These are phyloP conservation scores for Populus trichocarpa DNA, from an alignment of 441 rosid genomes.

Conservation along the genomic window DNA sequence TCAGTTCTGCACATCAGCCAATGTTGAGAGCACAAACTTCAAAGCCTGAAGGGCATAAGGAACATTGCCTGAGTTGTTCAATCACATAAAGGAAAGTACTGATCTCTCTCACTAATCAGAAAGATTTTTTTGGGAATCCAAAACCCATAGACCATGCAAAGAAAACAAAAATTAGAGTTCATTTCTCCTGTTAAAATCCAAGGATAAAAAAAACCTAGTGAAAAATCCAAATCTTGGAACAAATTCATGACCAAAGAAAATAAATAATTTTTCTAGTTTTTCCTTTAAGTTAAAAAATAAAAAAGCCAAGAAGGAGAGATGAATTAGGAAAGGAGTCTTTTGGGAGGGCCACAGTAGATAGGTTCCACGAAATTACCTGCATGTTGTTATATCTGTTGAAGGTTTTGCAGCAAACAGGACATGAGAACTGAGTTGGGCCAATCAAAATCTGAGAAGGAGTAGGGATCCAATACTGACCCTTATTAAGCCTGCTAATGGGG, in stretches of 20 bases:
- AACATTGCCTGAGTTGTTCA: slow-evolving; percentile 66
- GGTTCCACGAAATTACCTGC: slow-evolving; percentile 52
- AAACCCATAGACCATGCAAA: slow-evolving; percentile 29
- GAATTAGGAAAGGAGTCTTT: neutral
- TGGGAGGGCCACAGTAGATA: neutral
- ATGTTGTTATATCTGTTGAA: slow-evolving; percentile 98
- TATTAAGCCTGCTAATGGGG: slow-evolving; percentile 63
- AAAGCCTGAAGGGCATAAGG: slow-evolving; percentile 57
- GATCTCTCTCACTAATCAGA: slow-evolving; percentile 54
- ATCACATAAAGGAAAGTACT: slow-evolving; percentile 47
- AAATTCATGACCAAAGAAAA: slow-evolving; percentile 3
- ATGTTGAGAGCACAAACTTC: slow-evolving; percentile 56
- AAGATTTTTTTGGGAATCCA: slow-evolving; percentile 23
- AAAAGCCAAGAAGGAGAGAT: neutral
- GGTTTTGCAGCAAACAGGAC: slow-evolving; percentile 97
- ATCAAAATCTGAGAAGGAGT: slow-evolving; percentile 96
- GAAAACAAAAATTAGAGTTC: neutral
- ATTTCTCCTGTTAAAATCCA: neutral
- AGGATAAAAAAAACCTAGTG: neutral
- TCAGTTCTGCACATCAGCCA: slow-evolving; percentile 36
- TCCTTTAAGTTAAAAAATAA: neutral
- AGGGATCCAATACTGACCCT: slow-evolving; percentile 98
- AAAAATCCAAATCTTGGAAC: slow-evolving; percentile 17
- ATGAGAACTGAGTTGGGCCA: slow-evolving; percentile 97
- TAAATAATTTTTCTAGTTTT: neutral